Base-by-base conservation (phyloP, 176 grass and related monocot species). In the Phragmites australis region DNA sequence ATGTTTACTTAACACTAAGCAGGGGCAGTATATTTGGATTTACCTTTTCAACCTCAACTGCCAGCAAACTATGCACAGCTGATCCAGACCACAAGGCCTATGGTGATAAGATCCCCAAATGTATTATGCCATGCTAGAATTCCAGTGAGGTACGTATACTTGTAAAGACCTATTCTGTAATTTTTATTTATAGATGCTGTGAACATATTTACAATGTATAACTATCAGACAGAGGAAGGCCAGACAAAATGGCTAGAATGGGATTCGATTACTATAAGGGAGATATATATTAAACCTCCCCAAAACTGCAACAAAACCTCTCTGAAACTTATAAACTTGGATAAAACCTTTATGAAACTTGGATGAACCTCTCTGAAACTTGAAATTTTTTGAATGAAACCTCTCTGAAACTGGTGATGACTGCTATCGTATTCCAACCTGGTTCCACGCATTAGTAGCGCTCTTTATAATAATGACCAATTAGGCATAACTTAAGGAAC, bases 1-100 rank as follows among this genome's bases (percentile, higher is more conserved):
- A 76, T 46, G 64, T 57, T 40, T 45, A n/a, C 44, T 68, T 58
- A 84, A 39, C 19, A 76, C 29, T 49, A 76, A 83, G 49, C 71
- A 68, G 30, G 30, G 0, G 43, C 21, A 39, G 72, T 40, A 47
- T 18, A 84, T 76, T 84, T 75, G 65, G 70, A 75, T 55, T 32
- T 52, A 57, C 21, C 22, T n/a, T 57, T 75, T 67, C 34, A 52
- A 75, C 59, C 29, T 55, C 61, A 54, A 83, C 41, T 59, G 41
- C 55, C 6, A 73, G 18, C 32, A 73, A 74, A 61, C 31, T 19
- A 45, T 5, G 5, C 34, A 37, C 34, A 37, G 5, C 5, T 37
- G 34, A 37, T 45, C 65, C 65, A 45, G 65, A 68, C n/a, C n/a
- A 23, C 16, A 37, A 64, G 21, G n/a, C 12, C n/a, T 44, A 44